Evolutionary conservation across 2,329 filamentous ascomycete species (phyloP).

Genomic region (Paecilomyces niveus): DNA sequence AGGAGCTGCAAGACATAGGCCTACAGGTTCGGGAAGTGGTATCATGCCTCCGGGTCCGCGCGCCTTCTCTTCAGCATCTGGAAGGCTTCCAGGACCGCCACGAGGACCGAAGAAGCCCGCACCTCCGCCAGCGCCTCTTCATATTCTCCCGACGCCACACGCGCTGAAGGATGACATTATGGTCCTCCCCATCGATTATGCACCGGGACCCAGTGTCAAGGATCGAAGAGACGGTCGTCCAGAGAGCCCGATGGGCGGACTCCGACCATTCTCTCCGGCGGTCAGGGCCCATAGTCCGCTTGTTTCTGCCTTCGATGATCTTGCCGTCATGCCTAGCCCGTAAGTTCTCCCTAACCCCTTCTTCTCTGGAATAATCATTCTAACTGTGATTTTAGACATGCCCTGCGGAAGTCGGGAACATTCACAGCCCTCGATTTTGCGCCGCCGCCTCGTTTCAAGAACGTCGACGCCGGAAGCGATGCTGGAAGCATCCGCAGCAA

Average conservation of each 20-base stretch:
- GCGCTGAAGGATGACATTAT: slow-evolving; percentile 78
- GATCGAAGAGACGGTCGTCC: slow-evolving; percentile 64
- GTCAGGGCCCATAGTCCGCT: slow-evolving; percentile 72
- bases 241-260: slow-evolving; percentile 52
- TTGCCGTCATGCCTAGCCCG: slow-evolving; percentile 80
- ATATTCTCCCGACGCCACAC: slow-evolving; percentile 74
- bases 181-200: slow-evolving; percentile 74
- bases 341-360: slow-evolving; percentile 47
- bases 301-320: slow-evolving; percentile 77
- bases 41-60: slow-evolving; percentile 43
- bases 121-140: slow-evolving; percentile 67
- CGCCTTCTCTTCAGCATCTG: slow-evolving; percentile 59
- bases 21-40: slow-evolving; percentile 37
- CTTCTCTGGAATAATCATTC: slow-evolving; percentile 1
- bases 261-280: slow-evolving; percentile 64
- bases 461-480: slow-evolving; percentile 35
- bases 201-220: slow-evolving; percentile 62
- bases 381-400: slow-evolving; percentile 30
- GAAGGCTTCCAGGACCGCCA: slow-evolving; percentile 34
- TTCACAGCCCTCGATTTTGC: slow-evolving; percentile 45
- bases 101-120: slow-evolving; percentile 49
- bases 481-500: slow-evolving; percentile 56
- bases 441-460: slow-evolving; percentile 41
- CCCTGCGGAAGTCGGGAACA: slow-evolving; percentile 42
- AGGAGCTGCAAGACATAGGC: slow-evolving; percentile 38